Conservation (phyloP, 2,329 filamentous ascomycete genomes). For the Scedosporium boydii region DNA sequence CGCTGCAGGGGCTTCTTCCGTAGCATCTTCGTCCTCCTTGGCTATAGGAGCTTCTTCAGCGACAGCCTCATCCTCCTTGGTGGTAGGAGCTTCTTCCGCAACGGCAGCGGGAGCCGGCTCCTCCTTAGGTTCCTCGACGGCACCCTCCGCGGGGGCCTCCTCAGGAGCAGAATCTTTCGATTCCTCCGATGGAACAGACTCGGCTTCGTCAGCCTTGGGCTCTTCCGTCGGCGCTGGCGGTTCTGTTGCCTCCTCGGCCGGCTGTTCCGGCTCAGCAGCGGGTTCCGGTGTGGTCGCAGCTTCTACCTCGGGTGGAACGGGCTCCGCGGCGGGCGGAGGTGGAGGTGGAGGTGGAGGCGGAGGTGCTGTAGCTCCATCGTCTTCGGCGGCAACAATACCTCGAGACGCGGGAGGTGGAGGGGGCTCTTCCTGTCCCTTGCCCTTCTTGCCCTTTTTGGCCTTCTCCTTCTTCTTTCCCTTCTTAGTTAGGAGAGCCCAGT, state of each 20-base stretch:
- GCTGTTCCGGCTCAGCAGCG: not conserved
- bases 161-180: not conserved
- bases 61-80: not conserved
- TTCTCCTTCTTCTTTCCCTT: conserved; percentile 2
- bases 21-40: not conserved
- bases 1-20: not conserved
- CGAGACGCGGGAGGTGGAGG: not conserved
- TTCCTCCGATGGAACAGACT: not conserved
- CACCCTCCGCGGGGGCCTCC: not conserved
- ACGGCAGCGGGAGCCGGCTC: too few species aligned
- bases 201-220: not conserved
- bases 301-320: conserved; percentile 2
- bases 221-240: not conserved
- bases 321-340: not conserved
- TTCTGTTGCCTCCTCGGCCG: conserved; percentile 4
- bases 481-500: not conserved
- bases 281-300: not conserved
- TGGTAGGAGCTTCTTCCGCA: not conserved
- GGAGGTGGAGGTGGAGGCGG: conserved; percentile 6
- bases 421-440: conserved; percentile 1
- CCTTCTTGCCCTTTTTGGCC: conserved; percentile 4
- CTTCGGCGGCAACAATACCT: not conserved
- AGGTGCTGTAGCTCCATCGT: not conserved
- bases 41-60: not conserved
- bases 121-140: not conserved